These are phyloP conservation scores for Malus fusca DNA, from an alignment of 306 rosid genomes.

Conservation along the genomic window DNA sequence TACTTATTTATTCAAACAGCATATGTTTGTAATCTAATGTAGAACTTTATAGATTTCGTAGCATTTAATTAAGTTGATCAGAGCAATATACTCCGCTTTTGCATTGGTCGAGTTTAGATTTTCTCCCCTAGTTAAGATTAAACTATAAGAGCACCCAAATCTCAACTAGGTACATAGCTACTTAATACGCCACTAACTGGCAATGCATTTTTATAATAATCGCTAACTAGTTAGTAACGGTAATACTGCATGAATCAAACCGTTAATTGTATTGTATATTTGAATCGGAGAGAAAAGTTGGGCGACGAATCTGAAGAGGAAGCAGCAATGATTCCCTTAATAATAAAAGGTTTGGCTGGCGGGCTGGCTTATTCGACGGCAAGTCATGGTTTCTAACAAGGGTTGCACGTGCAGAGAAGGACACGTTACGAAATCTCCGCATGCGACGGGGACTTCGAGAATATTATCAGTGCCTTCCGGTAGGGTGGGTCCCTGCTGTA, in stretches of 20 bases:
- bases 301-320: constrained; percentile 46
- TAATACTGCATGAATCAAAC: too few relatives aligned
- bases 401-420: not conserved
- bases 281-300: constrained; percentile 44
- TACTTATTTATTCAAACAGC: too few relatives aligned
- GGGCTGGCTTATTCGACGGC: constrained; percentile 26
- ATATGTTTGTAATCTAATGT: too few relatives aligned
- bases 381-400: not conserved
- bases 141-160: too few relatives aligned
- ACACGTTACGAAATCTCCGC: constrained; percentile 37
- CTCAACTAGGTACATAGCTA: rapidly evolving
- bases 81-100: too few relatives aligned
- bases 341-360: not conserved
- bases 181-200: too few relatives aligned
- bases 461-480: constrained; percentile 28
- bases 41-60: too few relatives aligned
- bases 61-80: too few relatives aligned
- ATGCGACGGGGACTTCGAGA: constrained; percentile 27
- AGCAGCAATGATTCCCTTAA: not conserved
- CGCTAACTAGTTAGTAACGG: too few relatives aligned
- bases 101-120: too few relatives aligned
- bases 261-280: not conserved
- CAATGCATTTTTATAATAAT: too few relatives aligned
- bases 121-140: too few relatives aligned
- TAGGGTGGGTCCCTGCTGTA: not conserved